Evolutionary conservation across 2,329 filamentous ascomycete species (phyloP).

Genomic region (Aureobasidium sp.): DNA sequence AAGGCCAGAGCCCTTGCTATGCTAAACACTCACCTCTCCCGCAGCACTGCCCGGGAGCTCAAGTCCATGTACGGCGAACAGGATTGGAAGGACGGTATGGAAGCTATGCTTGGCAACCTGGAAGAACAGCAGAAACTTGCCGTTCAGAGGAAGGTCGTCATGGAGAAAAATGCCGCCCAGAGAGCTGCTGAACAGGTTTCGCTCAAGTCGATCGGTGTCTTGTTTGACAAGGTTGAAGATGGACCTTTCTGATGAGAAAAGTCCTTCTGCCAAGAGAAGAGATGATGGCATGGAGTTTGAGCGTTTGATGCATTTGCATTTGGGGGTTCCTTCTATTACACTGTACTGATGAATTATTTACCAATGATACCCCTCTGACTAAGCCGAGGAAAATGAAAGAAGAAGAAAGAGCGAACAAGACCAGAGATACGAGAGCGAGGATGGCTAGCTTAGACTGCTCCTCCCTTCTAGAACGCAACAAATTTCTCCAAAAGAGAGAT

Average conservation of each 20-base stretch:
- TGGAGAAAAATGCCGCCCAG: conserved; percentile 22
- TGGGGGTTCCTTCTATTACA: not conserved
- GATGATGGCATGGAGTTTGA: not conserved
- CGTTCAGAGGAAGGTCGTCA: conserved; percentile 18
- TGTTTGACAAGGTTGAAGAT: not conserved
- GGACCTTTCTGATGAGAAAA: not conserved
- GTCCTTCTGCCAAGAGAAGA: not conserved
- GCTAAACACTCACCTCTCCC: conserved; percentile 36
- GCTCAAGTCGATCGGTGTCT: not conserved
- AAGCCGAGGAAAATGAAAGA: not conserved
- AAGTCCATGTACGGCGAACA: conserved; percentile 22
- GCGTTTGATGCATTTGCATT: not conserved
- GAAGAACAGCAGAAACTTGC: conserved; percentile 29
- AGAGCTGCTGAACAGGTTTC: conserved; percentile 16
- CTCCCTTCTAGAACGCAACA: not conserved
- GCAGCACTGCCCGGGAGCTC: conserved; percentile 30
- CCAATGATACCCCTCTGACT: not conserved
- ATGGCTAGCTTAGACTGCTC: not conserved
- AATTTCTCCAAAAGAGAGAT: not conserved
- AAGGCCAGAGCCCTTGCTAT: conserved; percentile 27
- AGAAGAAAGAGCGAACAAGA: not conserved
- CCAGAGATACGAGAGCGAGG: not conserved
- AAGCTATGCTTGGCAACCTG: conserved; percentile 30
- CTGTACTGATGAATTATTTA: not conserved
- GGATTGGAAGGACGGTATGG: conserved; percentile 20